phyloP scores from a whole-genome alignment of 805 yeast species.

The Hemisphaericaspora nanyangensis region DNA sequence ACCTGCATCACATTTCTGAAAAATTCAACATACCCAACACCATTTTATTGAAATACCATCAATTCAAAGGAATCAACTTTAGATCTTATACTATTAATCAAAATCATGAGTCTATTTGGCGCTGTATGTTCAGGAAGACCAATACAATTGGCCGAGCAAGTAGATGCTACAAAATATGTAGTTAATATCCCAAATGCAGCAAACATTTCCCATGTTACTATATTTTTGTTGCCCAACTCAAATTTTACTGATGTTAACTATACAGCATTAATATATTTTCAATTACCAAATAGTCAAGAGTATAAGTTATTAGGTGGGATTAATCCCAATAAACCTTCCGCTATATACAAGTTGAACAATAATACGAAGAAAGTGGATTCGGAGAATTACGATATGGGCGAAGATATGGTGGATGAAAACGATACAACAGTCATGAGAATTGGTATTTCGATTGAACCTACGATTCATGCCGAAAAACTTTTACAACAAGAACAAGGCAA shows the following conservation, averaged over 20 bases:
- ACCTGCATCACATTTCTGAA: too few relatives aligned
- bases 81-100: too few relatives aligned
- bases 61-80: too few relatives aligned
- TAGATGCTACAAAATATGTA: conserved; percentile 65
- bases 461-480: conserved; percentile 57
- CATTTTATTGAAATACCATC: too few relatives aligned
- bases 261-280: conserved; percentile 86
- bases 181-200: conserved; percentile 60
- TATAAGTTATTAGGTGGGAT: conserved; percentile 67
- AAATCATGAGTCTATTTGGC: conserved; percentile 63
- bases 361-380: conserved; percentile 35
- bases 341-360: conserved; percentile 77
- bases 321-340: conserved; percentile 72
- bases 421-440: conserved; percentile 40
- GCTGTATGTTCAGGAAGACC: conserved; percentile 75
- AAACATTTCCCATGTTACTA: conserved; percentile 70
- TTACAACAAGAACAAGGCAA: conserved; percentile 41
- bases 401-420: conserved; percentile 24
- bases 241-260: conserved; percentile 58
- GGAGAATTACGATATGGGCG: conserved; percentile 36
- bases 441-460: conserved; percentile 91
- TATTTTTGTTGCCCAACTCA: conserved; percentile 82
- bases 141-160: conserved; percentile 53
- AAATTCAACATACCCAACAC: too few relatives aligned
- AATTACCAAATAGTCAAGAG: conserved; percentile 59